Percentiles rank a stretch among this genome's conserved stretches.
These are phyloP conservation scores for Talaromyces atroroseus DNA, from an alignment of 2,329 filamentous ascomycete species.

Conservation along the genomic window DNA sequence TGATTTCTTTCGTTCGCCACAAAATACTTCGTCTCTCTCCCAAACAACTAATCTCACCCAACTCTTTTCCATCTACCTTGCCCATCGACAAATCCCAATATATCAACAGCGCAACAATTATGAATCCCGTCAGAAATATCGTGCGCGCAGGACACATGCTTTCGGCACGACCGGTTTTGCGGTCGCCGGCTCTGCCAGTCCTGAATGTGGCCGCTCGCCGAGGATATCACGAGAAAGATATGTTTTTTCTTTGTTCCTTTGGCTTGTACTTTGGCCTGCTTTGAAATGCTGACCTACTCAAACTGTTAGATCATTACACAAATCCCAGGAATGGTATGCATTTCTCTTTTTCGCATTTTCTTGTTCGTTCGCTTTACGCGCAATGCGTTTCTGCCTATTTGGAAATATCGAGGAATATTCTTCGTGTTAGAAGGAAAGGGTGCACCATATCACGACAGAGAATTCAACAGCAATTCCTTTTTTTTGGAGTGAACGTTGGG, in stretches of 20 bases:
- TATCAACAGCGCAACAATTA: neutral
- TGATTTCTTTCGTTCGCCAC: neutral
- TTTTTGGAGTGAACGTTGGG: neutral
- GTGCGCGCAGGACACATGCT: constrained; percentile 11
- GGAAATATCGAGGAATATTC: neutral
- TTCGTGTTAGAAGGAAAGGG: neutral
- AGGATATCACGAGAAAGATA: constrained; percentile 63
- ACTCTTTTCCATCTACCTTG: neutral
- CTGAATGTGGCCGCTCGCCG: constrained; percentile 22
- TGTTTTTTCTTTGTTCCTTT: constrained; percentile 25
- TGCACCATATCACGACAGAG: neutral
- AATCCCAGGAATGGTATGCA: constrained; percentile 60
- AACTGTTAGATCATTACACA: constrained; percentile 73
- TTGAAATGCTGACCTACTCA: constrained; percentile 6
- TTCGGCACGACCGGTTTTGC: constrained; percentile 11
- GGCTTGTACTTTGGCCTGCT: neutral
- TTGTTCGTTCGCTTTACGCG: neutral
- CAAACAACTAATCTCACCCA: neutral
- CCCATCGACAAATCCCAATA: neutral
- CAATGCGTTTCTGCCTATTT: neutral
- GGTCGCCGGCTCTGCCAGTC: constrained; percentile 7
- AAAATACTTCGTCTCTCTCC: neutral
- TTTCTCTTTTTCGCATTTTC: neutral
- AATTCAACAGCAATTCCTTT: neutral
- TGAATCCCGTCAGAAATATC: constrained; percentile 12